Percentiles rank a stretch among this genome's conserved stretches.
Conservation (phyloP, 169 alveolate species). For the Plasmodium berghei region DNA sequence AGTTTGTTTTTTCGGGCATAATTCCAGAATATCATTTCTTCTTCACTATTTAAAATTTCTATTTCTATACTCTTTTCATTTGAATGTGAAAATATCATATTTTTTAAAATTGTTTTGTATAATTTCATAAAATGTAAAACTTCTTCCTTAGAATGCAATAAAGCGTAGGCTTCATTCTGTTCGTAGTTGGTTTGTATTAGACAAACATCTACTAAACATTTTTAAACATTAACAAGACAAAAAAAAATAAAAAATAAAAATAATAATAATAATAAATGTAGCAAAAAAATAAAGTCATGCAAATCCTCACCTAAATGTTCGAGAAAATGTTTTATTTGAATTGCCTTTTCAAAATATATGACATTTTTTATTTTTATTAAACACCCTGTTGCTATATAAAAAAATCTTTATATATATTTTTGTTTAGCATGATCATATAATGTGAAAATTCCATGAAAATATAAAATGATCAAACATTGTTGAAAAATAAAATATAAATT, state of each 20-base stretch:
- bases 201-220: constrained; percentile 48
- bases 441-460: neutral
- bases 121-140: constrained; percentile 53
- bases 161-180: constrained; percentile 60
- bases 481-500: neutral
- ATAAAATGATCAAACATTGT: neutral
- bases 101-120: constrained; percentile 15
- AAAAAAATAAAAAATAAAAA: neutral
- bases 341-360: constrained; percentile 33
- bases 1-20: constrained; percentile 15
- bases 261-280: too few relatives aligned
- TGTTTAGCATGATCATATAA: neutral
- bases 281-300: neutral
- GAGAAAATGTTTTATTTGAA: constrained; percentile 59
- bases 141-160: constrained; percentile 66
- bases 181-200: constrained; percentile 19
- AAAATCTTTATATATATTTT: neutral
- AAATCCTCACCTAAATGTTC: constrained; percentile 54
- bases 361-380: constrained; percentile 61
- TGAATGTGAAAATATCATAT: constrained; percentile 27
- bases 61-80: constrained; percentile 24
- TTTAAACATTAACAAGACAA: neutral
- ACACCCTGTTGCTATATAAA: constrained; percentile 65
- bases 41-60: constrained; percentile 34
- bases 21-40: constrained; percentile 58